Evolutionary conservation across 768 basidiomycete genomes (phyloP).

Genomic region (Naganishia onofrii): DNA sequence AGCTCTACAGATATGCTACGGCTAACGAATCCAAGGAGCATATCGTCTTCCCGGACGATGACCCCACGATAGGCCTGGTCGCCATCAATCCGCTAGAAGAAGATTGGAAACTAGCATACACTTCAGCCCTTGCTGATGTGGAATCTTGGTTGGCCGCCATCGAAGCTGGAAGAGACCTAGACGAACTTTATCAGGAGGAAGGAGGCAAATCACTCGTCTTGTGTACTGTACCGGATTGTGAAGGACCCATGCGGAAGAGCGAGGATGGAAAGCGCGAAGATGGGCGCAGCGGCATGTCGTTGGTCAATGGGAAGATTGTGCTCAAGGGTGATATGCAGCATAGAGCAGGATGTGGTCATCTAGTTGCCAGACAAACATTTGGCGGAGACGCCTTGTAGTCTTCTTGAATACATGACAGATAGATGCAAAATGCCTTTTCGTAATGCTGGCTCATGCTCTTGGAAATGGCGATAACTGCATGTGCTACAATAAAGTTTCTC

Average conservation of each 20-base stretch:
- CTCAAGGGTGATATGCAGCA: slow-evolving; percentile 35
- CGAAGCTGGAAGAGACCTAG: neutral
- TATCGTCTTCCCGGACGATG: slow-evolving; percentile 26
- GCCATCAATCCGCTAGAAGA: slow-evolving; percentile 35
- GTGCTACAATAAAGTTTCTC: no score
- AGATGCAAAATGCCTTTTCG: neutral
- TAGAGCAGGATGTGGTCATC: slow-evolving; percentile 47
- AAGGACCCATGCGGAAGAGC: slow-evolving; percentile 45
- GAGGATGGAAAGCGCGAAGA: slow-evolving; percentile 49
- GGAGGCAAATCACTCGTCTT: slow-evolving; percentile 34
- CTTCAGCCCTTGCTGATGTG: slow-evolving; percentile 37
- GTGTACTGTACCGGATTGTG: slow-evolving; percentile 49
- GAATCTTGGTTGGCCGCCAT: slow-evolving; percentile 29
- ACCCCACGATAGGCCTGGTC: slow-evolving; percentile 40
- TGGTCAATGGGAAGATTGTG: slow-evolving; percentile 30
- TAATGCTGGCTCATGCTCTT: no score
- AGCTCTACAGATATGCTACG: slow-evolving; percentile 46
- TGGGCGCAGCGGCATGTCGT: slow-evolving; percentile 45
- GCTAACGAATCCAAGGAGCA: slow-evolving; percentile 33
- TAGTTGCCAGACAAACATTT: slow-evolving; percentile 14
- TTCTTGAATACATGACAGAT: no score
- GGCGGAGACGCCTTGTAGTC: slow-evolving; percentile 13
- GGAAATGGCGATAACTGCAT: no score
- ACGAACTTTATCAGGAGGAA: slow-evolving; percentile 15
- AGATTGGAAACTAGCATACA: slow-evolving; percentile 44